Evolutionary conservation across 2,329 filamentous ascomycete genomes (phyloP).

Genomic region (Teratosphaeria nubilosa): DNA sequence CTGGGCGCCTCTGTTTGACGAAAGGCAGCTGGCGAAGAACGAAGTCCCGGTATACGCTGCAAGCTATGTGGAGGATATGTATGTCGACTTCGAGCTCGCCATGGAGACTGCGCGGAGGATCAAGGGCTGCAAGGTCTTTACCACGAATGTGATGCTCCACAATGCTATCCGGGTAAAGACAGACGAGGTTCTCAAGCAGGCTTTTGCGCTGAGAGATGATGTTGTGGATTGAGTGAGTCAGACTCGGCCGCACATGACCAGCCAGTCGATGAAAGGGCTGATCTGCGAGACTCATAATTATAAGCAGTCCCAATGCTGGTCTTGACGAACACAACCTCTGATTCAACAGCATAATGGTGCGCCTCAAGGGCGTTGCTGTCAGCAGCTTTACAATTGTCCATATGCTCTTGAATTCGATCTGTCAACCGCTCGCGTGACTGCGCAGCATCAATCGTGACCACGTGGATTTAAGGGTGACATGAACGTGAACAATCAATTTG

Average conservation of each 20-base stretch:
- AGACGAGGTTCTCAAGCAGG: constrained; percentile 64
- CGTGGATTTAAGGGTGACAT: no score
- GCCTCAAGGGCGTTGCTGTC: no score
- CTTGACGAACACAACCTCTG: no score
- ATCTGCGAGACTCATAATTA: no score
- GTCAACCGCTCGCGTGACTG: no score
- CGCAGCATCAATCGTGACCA: no score
- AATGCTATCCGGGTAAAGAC: constrained; percentile 64
- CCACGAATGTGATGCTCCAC: constrained; percentile 83
- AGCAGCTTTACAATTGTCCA: no score
- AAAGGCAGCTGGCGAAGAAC: constrained; percentile 62
- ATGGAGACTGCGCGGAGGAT: constrained; percentile 65
- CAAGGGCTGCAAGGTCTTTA: constrained; percentile 65
- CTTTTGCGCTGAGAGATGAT: constrained; percentile 70
- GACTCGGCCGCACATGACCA: no score
- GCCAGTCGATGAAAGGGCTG: no score
- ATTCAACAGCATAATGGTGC: no score
- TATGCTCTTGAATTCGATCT: no score
- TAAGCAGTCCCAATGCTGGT: no score
- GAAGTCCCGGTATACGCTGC: constrained; percentile 79
- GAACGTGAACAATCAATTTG: background rate
- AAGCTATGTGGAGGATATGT: constrained; percentile 82
- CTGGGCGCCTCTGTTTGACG: constrained; percentile 72
- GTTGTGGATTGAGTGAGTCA: constrained; percentile 39
- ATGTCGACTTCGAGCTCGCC: constrained; percentile 69